A percentile compares a stretch with the other conserved stretches of the same genome.
Conservation (phyloP, 441 rosid genomes). For the Raphanus hybrid region DNA sequence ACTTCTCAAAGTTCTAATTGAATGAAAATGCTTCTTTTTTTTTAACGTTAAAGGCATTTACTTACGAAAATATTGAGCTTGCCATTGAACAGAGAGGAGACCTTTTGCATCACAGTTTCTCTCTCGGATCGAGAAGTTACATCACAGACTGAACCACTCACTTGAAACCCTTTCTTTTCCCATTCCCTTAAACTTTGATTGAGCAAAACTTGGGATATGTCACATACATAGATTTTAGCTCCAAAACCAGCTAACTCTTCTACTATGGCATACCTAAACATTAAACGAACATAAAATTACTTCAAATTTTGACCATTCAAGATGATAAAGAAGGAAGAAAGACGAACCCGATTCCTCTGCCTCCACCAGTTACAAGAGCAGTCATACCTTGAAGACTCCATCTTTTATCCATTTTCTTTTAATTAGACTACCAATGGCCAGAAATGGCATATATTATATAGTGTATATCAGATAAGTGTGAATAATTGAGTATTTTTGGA, state of each 20-base stretch:
- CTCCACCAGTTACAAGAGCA: constrained; percentile 34
- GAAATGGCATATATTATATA: background rate
- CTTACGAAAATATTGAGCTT: constrained; percentile 51
- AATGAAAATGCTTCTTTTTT: background rate
- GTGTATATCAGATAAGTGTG: background rate
- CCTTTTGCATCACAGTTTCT: constrained; percentile 35
- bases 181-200: constrained; percentile 42
- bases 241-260: constrained; percentile 44
- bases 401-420: constrained; percentile 11
- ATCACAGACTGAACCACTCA: constrained; percentile 47
- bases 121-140: constrained; percentile 36
- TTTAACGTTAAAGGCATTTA: background rate
- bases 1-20: background rate
- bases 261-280: constrained; percentile 42
- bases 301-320: background rate
- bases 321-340: background rate
- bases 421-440: background rate
- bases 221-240: constrained; percentile 43
- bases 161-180: constrained; percentile 45
- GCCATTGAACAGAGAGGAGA: constrained; percentile 44
- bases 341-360: constrained; percentile 35
- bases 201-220: constrained; percentile 32
- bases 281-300: background rate
- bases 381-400: constrained; percentile 32
- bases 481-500: background rate